Evolutionary conservation across 495 filamentous ascomycete genomes (phyloP).

Genomic region (Geoglossum glabrum): DNA sequence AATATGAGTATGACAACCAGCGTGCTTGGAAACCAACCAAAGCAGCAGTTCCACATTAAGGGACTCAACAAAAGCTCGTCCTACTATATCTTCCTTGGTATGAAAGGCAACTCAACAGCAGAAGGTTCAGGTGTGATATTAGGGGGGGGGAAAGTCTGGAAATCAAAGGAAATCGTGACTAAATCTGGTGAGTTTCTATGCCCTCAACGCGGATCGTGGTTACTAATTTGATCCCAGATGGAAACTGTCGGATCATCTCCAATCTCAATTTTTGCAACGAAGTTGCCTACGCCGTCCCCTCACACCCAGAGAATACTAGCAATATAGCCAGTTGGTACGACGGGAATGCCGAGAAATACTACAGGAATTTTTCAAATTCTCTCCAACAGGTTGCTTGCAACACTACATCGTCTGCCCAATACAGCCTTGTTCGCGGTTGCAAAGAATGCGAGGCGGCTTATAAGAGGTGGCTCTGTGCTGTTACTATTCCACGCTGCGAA

Average conservation of each 20-base stretch:
- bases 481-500: constrained; percentile 76
- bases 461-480: constrained; percentile 84
- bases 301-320: constrained; percentile 38
- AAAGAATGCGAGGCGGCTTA: constrained; percentile 59
- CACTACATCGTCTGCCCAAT: constrained; percentile 44
- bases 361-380: constrained; percentile 53
- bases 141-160: constrained; percentile 54
- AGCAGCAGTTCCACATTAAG: constrained; percentile 69
- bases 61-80: constrained; percentile 46
- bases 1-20: constrained; percentile 45
- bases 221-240: constrained; percentile 18
- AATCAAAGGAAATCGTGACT: constrained; percentile 45
- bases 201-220: background rate
- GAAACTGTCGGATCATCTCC: constrained; percentile 68
- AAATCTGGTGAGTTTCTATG: constrained; percentile 40
- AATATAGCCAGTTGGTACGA: constrained; percentile 26
- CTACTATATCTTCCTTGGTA: constrained; percentile 53
- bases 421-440: constrained; percentile 63
- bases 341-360: constrained; percentile 13
- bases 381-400: constrained; percentile 74
- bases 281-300: constrained; percentile 76
- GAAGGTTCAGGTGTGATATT: constrained; percentile 30
- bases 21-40: constrained; percentile 39
- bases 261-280: constrained; percentile 70
- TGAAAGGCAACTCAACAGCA: constrained; percentile 32